Percentiles rank a stretch among this genome's conserved stretches.
These are phyloP conservation scores for Candida sanyiensis DNA, from an alignment of 805 yeast genomes.

Conservation along the genomic window DNA sequence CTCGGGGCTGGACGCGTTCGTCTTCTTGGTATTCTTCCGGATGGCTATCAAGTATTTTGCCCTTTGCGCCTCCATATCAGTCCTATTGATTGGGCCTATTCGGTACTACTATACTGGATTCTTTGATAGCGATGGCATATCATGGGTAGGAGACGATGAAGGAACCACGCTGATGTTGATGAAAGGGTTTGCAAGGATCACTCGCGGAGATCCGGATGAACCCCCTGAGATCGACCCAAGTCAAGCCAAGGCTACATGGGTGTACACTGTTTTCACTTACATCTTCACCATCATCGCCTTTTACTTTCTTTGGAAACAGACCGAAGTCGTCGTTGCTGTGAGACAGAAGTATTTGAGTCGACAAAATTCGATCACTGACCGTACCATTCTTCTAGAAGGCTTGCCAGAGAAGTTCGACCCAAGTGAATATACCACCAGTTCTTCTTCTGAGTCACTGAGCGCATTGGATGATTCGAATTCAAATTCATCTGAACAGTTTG, in stretches of 20 bases:
- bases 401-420: constrained; percentile 72
- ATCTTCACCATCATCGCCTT: constrained; percentile 69
- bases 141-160: constrained; percentile 19
- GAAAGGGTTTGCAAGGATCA: constrained; percentile 21
- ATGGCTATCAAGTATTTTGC: constrained; percentile 74
- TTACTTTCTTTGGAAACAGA: constrained; percentile 60
- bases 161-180: neutral
- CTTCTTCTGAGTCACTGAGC: constrained; percentile 11
- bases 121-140: constrained; percentile 54
- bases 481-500: neutral
- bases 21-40: constrained; percentile 83
- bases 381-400: constrained; percentile 83
- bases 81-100: constrained; percentile 77
- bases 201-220: constrained; percentile 38
- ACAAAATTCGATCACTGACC: constrained; percentile 85
- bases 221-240: constrained; percentile 30
- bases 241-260: constrained; percentile 62
- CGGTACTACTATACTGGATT: constrained; percentile 79
- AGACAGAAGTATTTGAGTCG: constrained; percentile 80
- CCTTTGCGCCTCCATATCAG: constrained; percentile 62
- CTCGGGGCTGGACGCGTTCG: constrained; percentile 93
- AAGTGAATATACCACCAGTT: constrained; percentile 17
- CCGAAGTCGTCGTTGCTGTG: constrained; percentile 65
- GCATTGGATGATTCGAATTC: neutral
- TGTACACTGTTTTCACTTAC: constrained; percentile 83